Conservation (phyloP, 352 stramenopile genomes). For the Peronospora destructor region DNA sequence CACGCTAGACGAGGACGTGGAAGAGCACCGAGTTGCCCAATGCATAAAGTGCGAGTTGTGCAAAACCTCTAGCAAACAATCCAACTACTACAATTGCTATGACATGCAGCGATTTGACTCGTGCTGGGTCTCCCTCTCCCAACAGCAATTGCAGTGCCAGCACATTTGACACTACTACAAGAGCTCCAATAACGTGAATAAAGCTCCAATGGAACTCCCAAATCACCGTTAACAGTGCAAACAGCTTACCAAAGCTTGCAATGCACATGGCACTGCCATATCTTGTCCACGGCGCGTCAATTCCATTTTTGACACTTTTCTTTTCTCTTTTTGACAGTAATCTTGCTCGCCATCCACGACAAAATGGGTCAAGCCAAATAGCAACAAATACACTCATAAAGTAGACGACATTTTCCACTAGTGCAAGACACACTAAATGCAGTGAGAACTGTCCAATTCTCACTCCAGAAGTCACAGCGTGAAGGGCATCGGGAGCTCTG, state of each 20-base stretch:
- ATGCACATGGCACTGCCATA: constrained; percentile 67
- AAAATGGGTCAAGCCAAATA: constrained; percentile 48
- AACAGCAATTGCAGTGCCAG: constrained; percentile 66
- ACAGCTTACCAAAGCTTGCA: constrained; percentile 79
- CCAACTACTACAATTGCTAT: constrained; percentile 36
- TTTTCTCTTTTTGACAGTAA: constrained; percentile 16
- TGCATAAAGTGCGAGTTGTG: constrained; percentile 55
- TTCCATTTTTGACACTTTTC: constrained; percentile 1
- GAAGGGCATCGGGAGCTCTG: constrained; percentile 19
- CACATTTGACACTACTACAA: constrained; percentile 70
- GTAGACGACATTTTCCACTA: constrained; percentile 69
- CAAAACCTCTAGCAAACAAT: constrained; percentile 32
- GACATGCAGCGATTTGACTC: constrained; percentile 29
- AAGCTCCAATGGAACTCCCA: constrained; percentile 85
- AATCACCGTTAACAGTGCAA: constrained; percentile 77
- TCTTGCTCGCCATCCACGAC: constrained; percentile 39
- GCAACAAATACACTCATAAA: constrained; percentile 41
- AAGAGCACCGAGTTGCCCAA: constrained; percentile 72
- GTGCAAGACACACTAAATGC: constrained; percentile 60
- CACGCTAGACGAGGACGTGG: constrained; percentile 51
- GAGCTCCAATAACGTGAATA: constrained; percentile 68
- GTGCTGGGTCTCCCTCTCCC: constrained; percentile 35
- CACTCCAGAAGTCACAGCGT: constrained; percentile 38
- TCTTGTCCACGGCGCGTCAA: constrained; percentile 20
- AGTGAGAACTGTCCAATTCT: constrained; percentile 71